Evolutionary conservation across 306 rosid genomes (phyloP), one percentile per base, ranked within the genome.

Genomic region (peach (Prunus persica)): DNA sequence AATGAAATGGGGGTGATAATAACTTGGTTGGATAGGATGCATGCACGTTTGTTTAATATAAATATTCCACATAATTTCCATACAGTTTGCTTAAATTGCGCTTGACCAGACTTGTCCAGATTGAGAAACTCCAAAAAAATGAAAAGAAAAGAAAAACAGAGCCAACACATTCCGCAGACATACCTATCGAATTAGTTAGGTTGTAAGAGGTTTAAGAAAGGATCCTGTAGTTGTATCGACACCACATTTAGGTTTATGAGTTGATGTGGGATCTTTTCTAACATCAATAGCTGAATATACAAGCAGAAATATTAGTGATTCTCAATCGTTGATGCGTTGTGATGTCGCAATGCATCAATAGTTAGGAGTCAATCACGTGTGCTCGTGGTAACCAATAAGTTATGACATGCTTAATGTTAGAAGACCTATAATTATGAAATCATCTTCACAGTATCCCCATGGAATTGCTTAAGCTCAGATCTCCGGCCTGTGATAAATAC

Each of bases 241-340:
- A 65, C 73, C 68, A 66, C 57, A 65, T 72, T 81, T 54, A 72
- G 64, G 83, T 66, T 83, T 24, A 3, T 75, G 83, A 89, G 66
- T 76, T 85, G 72, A 75, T 49, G 52, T 68, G 70, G n/a, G 55
- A 30, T 67, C 50, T 51, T 70, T 61, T 71, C 82, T 41, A 52
- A 52, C 74, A 56, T 71, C 50, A 51, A 32, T 61, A 38, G 2
- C 43, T 38, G 9, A 38, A 38, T 38, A 38, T 38, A 38, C 2
- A 7, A 38, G 2, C 2, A 0, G 2, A 38, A 38, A 6, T 38
- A 34, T 1, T 34, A 34, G 41, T 0, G 43, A 38, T 0, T 32
- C 12, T 12, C 51, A 47, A 13, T 5, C 4, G 5, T 11, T 46
- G 14, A 46, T 46, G 51, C 3, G 0, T 46, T 38, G 43, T 38